Base-by-base conservation (phyloP, 108 stramenopile genomes). In the Schizochytrium sp. region DNA sequence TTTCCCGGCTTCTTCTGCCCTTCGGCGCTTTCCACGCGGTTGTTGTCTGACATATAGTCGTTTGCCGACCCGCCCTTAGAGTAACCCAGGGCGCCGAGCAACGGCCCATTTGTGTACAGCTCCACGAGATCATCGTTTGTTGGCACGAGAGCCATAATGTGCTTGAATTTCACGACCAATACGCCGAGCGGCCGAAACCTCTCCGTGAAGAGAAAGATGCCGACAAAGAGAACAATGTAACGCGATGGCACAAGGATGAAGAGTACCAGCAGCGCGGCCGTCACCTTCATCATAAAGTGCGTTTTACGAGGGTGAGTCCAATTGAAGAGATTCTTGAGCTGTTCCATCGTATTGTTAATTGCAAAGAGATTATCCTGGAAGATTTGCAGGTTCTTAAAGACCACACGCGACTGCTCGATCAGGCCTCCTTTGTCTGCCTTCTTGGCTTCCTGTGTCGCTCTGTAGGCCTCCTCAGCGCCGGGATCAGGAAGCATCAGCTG, bases 301-400 rank as follows among this genome's bases (percentile, higher is more conserved):
- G 76, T 83, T 23, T 83, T 83, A 45, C 76, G 76, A 1, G 76
- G 76, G 76, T 83, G 76, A 12, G 76, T 83, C 76, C 76, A 83
- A 45, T 83, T 83, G 51, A 83, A 83, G 23, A 83, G 76, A 34
- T 83, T 83, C 48, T 53, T 47, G 76, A 83, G 48, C 51, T 83
- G 76, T 4, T 83, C 76, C 10, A 83, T 14, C 23, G 48, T 53
- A 34, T 83, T 83, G 76, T 83, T 83, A 1, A 83, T 12, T 8
- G 19, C 76, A 53, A 83, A 83, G 12, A 83, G 45, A 18, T 83
- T 14, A 34, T 83, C 51, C 51, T 83, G 76, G 25, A 83, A 47
- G 16, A 83, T 83, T 53, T 83, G 76, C 48, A 83, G 76, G 16
- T 47, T 83, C 76, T 83, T 83, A 23, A 83, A 83, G 25, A 83